Evolutionary conservation across 2,329 filamentous ascomycete species (phyloP).

Genomic region (Byssochlamys sp.): DNA sequence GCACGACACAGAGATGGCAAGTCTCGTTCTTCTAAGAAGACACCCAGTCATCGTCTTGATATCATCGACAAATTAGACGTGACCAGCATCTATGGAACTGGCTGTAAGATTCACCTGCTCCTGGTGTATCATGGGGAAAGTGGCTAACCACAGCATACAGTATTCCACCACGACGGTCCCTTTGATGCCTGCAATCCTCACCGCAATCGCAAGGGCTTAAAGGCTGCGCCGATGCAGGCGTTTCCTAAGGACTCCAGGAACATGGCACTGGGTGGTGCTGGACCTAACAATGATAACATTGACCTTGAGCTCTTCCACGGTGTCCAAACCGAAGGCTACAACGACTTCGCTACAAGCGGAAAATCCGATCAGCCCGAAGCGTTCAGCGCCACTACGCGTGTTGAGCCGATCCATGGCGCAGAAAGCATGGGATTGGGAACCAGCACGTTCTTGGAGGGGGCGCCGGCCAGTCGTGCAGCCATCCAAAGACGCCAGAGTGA

Average conservation of each 20-base stretch:
- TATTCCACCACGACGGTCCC: constrained; percentile 94
- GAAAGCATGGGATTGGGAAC: constrained; percentile 78
- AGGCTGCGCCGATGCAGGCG: constrained; percentile 85
- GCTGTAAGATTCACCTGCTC: constrained; percentile 52
- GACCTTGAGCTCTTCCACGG: constrained; percentile 87
- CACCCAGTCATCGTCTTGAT: constrained; percentile 50
- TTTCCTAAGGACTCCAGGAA: constrained; percentile 89
- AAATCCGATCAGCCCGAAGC: constrained; percentile 29
- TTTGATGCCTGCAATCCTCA: constrained; percentile 95
- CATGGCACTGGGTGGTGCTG: constrained; percentile 79
- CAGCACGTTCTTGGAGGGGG: constrained; percentile 89
- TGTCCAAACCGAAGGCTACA: constrained; percentile 72
- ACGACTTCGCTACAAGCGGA: constrained; percentile 57
- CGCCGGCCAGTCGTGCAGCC: constrained; percentile 71
- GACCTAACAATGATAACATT: constrained; percentile 69
- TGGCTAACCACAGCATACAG: constrained; percentile 36
- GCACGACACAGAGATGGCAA: constrained; percentile 31
- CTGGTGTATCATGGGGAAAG: neutral
- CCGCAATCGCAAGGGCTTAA: constrained; percentile 74
- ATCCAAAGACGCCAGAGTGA: constrained; percentile 69
- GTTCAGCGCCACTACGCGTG: constrained; percentile 60
- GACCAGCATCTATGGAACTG: constrained; percentile 87
- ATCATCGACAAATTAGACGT: constrained; percentile 95
- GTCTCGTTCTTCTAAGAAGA: constrained; percentile 26
- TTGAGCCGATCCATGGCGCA: constrained; percentile 71